Evolutionary conservation across 1,284 basidiomycete species (phyloP), one percentile per base, ranked within the genome.

Genomic region (Veloboletus limbatus): DNA sequence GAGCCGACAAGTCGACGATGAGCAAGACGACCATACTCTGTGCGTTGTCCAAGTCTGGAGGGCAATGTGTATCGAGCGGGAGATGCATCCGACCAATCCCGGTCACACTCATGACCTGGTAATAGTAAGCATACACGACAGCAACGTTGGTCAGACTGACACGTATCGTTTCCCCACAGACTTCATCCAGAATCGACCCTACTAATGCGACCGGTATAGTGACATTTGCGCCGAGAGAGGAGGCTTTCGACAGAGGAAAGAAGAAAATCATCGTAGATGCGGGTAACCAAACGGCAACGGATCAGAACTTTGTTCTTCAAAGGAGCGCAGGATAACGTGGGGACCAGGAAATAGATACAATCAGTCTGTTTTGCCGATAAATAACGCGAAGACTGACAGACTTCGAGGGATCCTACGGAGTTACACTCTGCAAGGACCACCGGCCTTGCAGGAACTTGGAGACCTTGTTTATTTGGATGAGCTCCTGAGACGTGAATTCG

Each of bases 311-410:
- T 30, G 38, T 17, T 55, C 54, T 32, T 57, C 52, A 6, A 51
- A 47, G 40, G 52, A 57, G 11, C 55, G 55, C 26, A 54, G 34
- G 22, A 55, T 40, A 6, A 40, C 18, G 8, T 35, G 52, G 1
- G 54, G 54, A 32, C 54, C 55, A n/a, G 54, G 40, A 14, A 54
- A 56, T 13, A 56, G 22, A 28, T 36, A 56, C n/a, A 54, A 37
- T 14, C 32, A 27, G 18, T 58, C 56, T 54, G 28, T 26, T 4
- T n/a, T n/a, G n/a, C n/a, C n/a, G n/a, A n/a, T n/a, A n/a, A n/a
- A n/a, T n/a, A n/a, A n/a, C n/a, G n/a, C n/a, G n/a, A n/a, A n/a
- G n/a, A 47, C 54, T 34, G 9, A 54, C 52, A 47, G 30, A 54
- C 31, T 3, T 56, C 49, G 4, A 48, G 31, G 4, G 55, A 47